Conservation (phyloP, 768 basidiomycete species). For the Russula brevipes region DNA sequence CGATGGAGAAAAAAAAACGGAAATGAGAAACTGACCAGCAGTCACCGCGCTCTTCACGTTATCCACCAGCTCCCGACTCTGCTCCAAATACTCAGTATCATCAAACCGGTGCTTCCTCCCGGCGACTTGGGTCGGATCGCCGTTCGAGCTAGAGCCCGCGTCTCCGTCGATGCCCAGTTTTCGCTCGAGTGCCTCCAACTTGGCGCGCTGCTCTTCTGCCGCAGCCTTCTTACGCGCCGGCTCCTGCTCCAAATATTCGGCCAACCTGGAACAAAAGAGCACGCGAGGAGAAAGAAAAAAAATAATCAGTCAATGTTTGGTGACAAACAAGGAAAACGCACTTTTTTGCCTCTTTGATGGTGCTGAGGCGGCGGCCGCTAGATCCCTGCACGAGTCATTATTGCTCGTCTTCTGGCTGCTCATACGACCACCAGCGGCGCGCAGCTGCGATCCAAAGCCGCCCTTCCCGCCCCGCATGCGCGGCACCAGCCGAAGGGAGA, state of each 20-base stretch:
- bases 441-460: conserved; percentile 92
- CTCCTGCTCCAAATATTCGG: conserved; percentile 80
- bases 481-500: conserved; percentile 71
- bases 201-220: conserved; percentile 70
- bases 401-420: conserved; percentile 92
- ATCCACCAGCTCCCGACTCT: conserved; percentile 86
- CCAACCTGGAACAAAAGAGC: conserved; percentile 47
- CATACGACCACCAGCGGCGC: conserved; percentile 98
- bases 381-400: conserved; percentile 90
- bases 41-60: conserved; percentile 87
- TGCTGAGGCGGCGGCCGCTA: conserved; percentile 82
- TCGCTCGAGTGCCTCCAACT: conserved; percentile 79
- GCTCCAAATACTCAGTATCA: conserved; percentile 87
- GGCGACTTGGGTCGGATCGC: conserved; percentile 44
- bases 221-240: conserved; percentile 75
- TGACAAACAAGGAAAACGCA: conserved; percentile 39
- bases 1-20: conserved; percentile 26
- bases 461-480: conserved; percentile 88
- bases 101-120: conserved; percentile 89
- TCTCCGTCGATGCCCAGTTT: conserved; percentile 63
- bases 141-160: conserved; percentile 31
- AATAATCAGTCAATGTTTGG: not conserved
- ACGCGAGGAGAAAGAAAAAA: not conserved
- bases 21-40: conserved; percentile 47
- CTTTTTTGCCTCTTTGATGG: conserved; percentile 96